Evolutionary conservation across 2,329 filamentous ascomycete genomes (phyloP).

Genomic region (Nothopassalora personata): DNA sequence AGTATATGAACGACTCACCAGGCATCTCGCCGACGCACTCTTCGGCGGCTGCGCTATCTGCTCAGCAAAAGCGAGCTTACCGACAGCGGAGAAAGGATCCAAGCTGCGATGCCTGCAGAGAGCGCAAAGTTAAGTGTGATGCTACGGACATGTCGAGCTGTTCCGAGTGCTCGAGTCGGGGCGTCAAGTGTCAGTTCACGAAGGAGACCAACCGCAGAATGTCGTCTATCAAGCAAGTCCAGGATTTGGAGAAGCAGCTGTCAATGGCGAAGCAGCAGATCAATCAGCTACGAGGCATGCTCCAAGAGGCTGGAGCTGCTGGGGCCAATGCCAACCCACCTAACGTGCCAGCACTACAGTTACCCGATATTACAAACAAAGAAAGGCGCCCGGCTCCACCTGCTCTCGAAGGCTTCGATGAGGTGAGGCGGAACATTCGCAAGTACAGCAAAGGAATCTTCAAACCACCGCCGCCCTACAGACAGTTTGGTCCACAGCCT

Average conservation of each 20-base stretch:
- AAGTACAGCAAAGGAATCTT: constrained; percentile 72
- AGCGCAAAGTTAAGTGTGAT: constrained; percentile 80
- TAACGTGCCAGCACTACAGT: constrained; percentile 28
- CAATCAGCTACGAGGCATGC: constrained; percentile 61
- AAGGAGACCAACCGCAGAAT: constrained; percentile 98
- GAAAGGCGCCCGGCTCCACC: constrained; percentile 58
- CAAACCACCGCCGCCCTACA: constrained; percentile 67
- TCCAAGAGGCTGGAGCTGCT: constrained; percentile 47
- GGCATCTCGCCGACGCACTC: constrained; percentile 30
- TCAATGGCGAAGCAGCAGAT: constrained; percentile 76
- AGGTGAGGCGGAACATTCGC: constrained; percentile 66
- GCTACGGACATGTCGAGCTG: constrained; percentile 94
- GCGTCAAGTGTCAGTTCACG: constrained; percentile 96
- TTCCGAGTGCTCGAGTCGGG: constrained; percentile 93
- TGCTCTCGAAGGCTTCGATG: constrained; percentile 62
- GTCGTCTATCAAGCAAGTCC: constrained; percentile 99
- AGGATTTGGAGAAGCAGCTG: constrained; percentile 91
- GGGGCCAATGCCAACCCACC: constrained; percentile 35
- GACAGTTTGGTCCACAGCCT: constrained; percentile 47
- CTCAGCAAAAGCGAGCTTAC: constrained; percentile 82
- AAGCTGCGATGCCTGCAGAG: constrained; percentile 93
- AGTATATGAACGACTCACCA: constrained; percentile 26
- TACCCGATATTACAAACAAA: constrained; percentile 37
- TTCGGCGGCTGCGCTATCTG: constrained; percentile 52
- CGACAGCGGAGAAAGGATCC: constrained; percentile 92